Conservation (phyloP, 495 filamentous ascomycete genomes). For the Hypoxylon perforatum region DNA sequence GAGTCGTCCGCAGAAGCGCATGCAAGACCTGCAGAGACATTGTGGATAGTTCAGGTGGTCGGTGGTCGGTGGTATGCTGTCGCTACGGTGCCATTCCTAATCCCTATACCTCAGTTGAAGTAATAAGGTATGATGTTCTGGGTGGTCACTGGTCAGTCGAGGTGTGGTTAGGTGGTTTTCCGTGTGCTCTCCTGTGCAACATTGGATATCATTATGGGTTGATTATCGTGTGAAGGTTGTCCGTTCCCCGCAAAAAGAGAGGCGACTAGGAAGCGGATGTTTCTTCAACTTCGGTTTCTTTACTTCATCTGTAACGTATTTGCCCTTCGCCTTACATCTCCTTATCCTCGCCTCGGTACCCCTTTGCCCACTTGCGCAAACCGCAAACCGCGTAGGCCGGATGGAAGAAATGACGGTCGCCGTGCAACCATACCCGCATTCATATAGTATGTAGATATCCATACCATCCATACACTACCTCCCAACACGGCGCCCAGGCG, state of each 20-base stretch:
- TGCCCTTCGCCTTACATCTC: constrained; percentile 21
- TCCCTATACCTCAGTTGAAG: constrained; percentile 9
- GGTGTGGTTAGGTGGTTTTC: neutral
- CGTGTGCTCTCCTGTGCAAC: constrained; percentile 5
- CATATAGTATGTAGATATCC: neutral
- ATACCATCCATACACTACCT: neutral
- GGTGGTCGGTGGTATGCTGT: constrained; percentile 30
- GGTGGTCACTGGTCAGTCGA: neutral
- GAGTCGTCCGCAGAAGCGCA: constrained; percentile 23
- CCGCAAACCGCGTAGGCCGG: constrained; percentile 26
- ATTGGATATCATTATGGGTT: constrained; percentile 38
- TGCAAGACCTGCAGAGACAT: constrained; percentile 42
- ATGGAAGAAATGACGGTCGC: constrained; percentile 34
- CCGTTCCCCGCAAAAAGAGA: constrained; percentile 38
- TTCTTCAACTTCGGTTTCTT: constrained; percentile 7
- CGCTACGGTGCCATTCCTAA: constrained; percentile 10
- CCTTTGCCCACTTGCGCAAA: constrained; percentile 22
- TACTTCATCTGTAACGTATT: constrained; percentile 10
- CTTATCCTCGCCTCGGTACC: neutral
- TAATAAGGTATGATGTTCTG: constrained; percentile 8
- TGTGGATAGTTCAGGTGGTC: constrained; percentile 30
- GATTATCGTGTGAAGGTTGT: constrained; percentile 39
- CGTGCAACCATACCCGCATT: constrained; percentile 37
- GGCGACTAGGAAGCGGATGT: constrained; percentile 16
- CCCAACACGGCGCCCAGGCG: neutral